A percentile compares a stretch with the other conserved stretches of the same genome.
These are phyloP conservation scores for Didymella arachidicola DNA, from an alignment of 2,329 filamentous ascomycete species.

Conservation along the genomic window DNA sequence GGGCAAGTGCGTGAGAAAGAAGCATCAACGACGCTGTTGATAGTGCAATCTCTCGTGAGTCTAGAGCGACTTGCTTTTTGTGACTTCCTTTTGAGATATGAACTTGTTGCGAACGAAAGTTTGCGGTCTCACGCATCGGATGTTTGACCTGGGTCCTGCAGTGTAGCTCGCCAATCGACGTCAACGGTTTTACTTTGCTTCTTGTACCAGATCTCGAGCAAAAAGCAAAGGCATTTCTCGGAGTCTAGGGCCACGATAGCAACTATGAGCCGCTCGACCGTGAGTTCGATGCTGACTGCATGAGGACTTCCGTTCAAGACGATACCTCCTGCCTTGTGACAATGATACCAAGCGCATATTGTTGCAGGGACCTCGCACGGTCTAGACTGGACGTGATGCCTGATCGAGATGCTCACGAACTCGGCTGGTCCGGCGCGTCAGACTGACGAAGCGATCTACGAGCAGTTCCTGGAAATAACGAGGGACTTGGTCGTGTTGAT, in stretches of 20 bases:
- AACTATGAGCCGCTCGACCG: neutral
- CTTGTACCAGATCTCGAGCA: constrained; percentile 1
- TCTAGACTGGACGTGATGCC: neutral
- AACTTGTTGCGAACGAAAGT: constrained; percentile 6
- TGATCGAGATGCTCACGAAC: neutral
- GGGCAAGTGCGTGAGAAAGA: constrained; percentile 4
- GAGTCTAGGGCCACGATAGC: neutral
- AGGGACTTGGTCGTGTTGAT: constrained; percentile 5
- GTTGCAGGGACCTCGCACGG: neutral
- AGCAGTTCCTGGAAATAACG: neutral
- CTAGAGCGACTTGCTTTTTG: neutral
- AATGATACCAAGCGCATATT: neutral
- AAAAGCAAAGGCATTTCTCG: constrained; percentile 5
- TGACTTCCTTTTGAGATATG: neutral
- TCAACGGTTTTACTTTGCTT: constrained; percentile 11
- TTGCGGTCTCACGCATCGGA: neutral
- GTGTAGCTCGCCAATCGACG: constrained; percentile 8
- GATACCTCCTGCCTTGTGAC: neutral
- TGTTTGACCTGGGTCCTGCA: neutral
- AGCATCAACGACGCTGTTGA: neutral
- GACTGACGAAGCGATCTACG: neutral
- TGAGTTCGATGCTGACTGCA: neutral
- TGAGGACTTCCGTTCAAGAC: neutral
- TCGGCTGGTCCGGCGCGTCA: constrained; percentile 3
- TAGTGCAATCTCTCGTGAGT: neutral